Base-by-base conservation (phyloP, 441 rosid species). In the Eruca vesicaria region DNA sequence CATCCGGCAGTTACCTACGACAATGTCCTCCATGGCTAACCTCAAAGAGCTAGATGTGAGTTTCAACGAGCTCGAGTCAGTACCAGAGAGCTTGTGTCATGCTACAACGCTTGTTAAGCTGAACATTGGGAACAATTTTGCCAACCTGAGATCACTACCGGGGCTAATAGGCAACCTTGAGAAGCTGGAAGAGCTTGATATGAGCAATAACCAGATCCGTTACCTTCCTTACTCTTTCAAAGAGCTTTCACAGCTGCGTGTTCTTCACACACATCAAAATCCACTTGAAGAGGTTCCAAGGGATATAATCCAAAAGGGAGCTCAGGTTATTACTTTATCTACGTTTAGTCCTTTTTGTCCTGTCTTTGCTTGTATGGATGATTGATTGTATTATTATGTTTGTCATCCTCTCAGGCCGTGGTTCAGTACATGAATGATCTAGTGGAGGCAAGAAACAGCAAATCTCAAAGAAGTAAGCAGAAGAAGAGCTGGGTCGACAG, bases 61-160 rank as follows among this genome's bases (percentile, higher is more conserved):
- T 82, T 96, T 96, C 85, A 96, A 96, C 63, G 99, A 96, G 88
- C 98, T 96, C n/a, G 99, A 96, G 80, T 82, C 88, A 0, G 89
- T 96, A 80, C 97, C 99, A 5, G 99, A 96, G 89, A 93, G 99
- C 82, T 82, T 96, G 79, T 90, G 99, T 78, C 82, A 90, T 66
- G 98, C 92, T 14, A 93, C 88, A 50, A 83, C 86, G 33, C 99
- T 96, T 1, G 85, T 96, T 66, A 96, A 93, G 87, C 81, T 96
- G 78, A 96, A 91, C 69, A 64, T 96, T 63, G 96, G 98, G 56
- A 96, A 93, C 89, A 96, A 96, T 78, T 96, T 96, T 71, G 97
- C 98, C 41, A 95, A 91, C 83, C 66, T 96, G 75, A 86, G 81
- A 81, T 79, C 84, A 73, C 86, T 96, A 33, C 99, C 98, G 0